Evolutionary conservation across 805 yeast species (phyloP), one percentile per base, ranked within the genome.

Genomic region (Ogataea ramenticola): DNA sequence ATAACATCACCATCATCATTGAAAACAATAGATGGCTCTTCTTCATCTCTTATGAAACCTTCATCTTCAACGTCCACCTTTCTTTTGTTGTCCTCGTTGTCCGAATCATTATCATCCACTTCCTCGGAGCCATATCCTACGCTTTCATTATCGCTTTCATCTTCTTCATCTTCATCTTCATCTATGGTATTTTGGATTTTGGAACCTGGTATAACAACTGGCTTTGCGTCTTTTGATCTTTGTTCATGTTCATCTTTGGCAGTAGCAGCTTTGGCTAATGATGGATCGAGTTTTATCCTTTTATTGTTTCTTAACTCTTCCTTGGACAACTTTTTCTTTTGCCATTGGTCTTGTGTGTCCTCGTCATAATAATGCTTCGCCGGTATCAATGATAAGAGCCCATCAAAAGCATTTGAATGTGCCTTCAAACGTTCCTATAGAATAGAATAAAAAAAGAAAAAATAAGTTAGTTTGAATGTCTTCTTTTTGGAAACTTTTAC

Each of bases 301-400:
- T 84, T 85, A 49, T 76, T 79, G 42, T 67, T 71, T 51, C 71
- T 77, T 19, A 71, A 63, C 51, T 86, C 88, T 43, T 73, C 77
- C 53, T 83, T 85, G 27, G 79, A 64, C 64, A 81, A 77, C 68
- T 88, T 87, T 67, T 80, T 86, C 54, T 82, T 83, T 54, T 82
- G 81, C 97, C 97, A 90, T 65, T 91, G 97, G 42, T 82, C 82
- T 54, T 83, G 80, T 2, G 91, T 82, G 46, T 86, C 91, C 34
- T 86, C 96, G 61, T 90, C 96, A 60, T 86, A 89, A 61, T 91
- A 91, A 58, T 84, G 89, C 58, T 89, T 88, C 3, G 97, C 96
- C 3, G 98, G 97, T 46, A 91, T 90, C 62, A 91, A 69, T 19
- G 96, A 87, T 46, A 91, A 70, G 42, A 91, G 69, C 21, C 97